phyloP scores from a whole-genome alignment of 352 stramenopile species.

The Globisporangium perplexum region DNA sequence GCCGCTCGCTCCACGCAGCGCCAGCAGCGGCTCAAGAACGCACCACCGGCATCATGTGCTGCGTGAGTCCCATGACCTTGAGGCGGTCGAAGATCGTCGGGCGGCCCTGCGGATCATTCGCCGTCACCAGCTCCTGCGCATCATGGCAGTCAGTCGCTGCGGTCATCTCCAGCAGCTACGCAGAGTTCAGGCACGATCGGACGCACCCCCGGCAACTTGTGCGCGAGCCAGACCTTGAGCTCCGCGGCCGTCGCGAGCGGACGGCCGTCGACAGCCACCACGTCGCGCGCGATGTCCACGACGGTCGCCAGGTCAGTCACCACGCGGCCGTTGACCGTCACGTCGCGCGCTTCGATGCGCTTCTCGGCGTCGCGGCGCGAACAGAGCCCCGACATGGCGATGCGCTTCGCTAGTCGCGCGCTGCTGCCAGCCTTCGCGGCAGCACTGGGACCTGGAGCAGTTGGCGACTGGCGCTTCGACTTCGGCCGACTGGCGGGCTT shows the following conservation, averaged over 20 bases:
- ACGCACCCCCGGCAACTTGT: conserved; percentile 83
- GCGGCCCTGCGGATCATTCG: conserved; percentile 67
- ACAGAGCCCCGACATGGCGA: conserved; percentile 76
- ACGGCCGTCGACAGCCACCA: conserved; percentile 50
- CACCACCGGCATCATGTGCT: conserved; percentile 89
- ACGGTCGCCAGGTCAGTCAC: conserved; percentile 51
- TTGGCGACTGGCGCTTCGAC: background rate
- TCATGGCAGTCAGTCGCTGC: background rate
- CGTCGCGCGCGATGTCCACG: conserved; percentile 46
- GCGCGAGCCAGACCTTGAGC: conserved; percentile 76
- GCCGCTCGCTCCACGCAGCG: too few species aligned
- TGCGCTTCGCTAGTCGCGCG: conserved; percentile 74
- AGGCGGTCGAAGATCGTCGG: conserved; percentile 88
- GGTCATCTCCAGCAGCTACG: background rate
- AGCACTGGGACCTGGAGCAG: background rate
- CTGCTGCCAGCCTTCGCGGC: background rate
- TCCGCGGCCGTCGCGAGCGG: conserved; percentile 30
- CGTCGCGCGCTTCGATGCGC: conserved; percentile 60
- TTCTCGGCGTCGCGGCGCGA: conserved; percentile 83
- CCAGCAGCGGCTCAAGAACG: conserved; percentile 1
- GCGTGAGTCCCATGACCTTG: conserved; percentile 63
- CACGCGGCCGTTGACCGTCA: conserved; percentile 71
- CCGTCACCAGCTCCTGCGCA: conserved; percentile 70
- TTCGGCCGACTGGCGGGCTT: conserved; percentile 8
- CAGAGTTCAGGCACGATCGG: background rate